These are phyloP conservation scores for Mucor racemosus DNA, from an alignment of 371 early-diverging fungal genomes.

Conservation along the genomic window DNA sequence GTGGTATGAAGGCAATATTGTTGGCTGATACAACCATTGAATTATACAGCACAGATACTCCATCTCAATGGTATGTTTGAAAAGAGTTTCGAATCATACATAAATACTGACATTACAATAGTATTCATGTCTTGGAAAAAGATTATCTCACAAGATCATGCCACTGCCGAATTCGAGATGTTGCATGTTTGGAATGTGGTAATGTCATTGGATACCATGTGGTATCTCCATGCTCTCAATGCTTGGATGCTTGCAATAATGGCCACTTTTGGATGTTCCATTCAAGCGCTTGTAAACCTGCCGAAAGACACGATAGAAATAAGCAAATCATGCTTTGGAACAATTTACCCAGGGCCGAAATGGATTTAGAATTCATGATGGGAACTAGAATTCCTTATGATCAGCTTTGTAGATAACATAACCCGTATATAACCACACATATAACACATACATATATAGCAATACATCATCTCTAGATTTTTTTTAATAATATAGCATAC, in stretches of 20 bases:
- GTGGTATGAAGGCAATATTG: conserved; percentile 90
- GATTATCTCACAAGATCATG: conserved; percentile 95
- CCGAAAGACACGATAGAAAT: conserved; percentile 51
- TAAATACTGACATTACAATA: conserved; percentile 21
- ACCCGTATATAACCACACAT: background rate
- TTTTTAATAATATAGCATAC: background rate
- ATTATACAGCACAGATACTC: conserved; percentile 86
- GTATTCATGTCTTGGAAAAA: conserved; percentile 86
- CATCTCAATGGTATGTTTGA: conserved; percentile 72
- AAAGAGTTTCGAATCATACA: background rate
- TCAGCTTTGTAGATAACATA: conserved; percentile 29
- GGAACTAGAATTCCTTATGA: conserved; percentile 27
- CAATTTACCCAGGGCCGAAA: conserved; percentile 55
- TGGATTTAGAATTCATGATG: conserved; percentile 40
- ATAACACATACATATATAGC: background rate
- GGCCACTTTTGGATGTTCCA: conserved; percentile 99
- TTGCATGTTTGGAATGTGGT: conserved; percentile 93
- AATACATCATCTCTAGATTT: background rate
- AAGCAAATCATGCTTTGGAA: conserved; percentile 51
- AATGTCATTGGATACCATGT: conserved; percentile 96
- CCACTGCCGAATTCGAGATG: conserved; percentile 91
- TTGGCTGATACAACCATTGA: conserved; percentile 88
- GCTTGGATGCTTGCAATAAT: conserved; percentile 92
- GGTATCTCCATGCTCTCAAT: conserved; percentile 91
- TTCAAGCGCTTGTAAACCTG: conserved; percentile 74